Conservation (phyloP, 2,329 filamentous ascomycete species). For the Ceratocystis ficicola region DNA sequence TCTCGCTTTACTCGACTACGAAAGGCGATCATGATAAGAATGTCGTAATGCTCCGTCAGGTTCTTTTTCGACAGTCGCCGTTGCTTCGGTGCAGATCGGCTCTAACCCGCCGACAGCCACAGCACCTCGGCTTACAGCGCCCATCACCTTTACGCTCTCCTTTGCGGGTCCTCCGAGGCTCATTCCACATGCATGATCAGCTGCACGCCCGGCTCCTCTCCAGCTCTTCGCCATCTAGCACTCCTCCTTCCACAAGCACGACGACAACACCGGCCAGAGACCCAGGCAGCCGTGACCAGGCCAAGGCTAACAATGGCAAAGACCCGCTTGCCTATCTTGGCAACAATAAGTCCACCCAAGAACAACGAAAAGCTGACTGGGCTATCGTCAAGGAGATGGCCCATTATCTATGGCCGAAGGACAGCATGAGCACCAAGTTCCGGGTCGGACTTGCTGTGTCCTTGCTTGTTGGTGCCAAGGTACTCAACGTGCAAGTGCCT, state of each 20-base stretch:
- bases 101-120: constrained; percentile 13
- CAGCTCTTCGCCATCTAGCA: neutral
- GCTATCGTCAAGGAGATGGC: constrained; percentile 98
- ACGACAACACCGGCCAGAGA: neutral
- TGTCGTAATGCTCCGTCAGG: constrained; percentile 19
- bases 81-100: constrained; percentile 12
- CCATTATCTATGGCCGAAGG: constrained; percentile 89
- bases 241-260: neutral
- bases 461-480: constrained; percentile 78
- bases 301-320: constrained; percentile 21
- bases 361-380: constrained; percentile 95
- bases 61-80: constrained; percentile 17
- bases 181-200: constrained; percentile 18
- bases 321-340: constrained; percentile 54
- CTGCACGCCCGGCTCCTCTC: constrained; percentile 17
- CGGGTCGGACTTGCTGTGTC: constrained; percentile 76
- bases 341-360: constrained; percentile 51
- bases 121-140: constrained; percentile 13
- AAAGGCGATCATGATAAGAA: neutral
- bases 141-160: constrained; percentile 10
- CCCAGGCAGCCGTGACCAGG: constrained; percentile 7
- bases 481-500: constrained; percentile 92
- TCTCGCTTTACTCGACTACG: neutral
- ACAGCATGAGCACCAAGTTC: constrained; percentile 58
- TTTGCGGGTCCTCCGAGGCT: constrained; percentile 15